phyloP scores from a whole-genome alignment of 805 yeast species.

The Cyberlindnera galapagoensis region DNA sequence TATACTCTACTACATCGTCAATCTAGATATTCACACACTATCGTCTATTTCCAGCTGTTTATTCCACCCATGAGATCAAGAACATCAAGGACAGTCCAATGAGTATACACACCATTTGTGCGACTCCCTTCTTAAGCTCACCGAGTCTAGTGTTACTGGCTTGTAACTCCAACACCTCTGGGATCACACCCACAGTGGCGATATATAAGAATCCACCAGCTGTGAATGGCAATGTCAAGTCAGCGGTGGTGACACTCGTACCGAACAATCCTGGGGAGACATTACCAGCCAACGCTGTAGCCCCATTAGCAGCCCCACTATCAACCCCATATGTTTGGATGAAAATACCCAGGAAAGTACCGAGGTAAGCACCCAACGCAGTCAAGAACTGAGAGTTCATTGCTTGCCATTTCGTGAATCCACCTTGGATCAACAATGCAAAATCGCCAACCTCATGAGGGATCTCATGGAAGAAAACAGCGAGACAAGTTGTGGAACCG shows the following conservation, averaged over 20 bases:
- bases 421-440: slow-evolving; percentile 64
- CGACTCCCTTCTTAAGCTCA: slow-evolving; percentile 33
- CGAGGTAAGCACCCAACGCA: slow-evolving; percentile 57
- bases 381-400: slow-evolving; percentile 62
- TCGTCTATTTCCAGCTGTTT: too few species aligned
- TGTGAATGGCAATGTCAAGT: slow-evolving; percentile 59
- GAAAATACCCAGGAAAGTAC: slow-evolving; percentile 58
- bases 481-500: slow-evolving; percentile 65
- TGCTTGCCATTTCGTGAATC: slow-evolving; percentile 60
- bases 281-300: not conserved
- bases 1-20: too few species aligned
- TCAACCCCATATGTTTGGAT: slow-evolving; percentile 36
- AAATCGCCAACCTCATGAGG: slow-evolving; percentile 83
- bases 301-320: slow-evolving; percentile 2
- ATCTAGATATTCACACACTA: too few species aligned
- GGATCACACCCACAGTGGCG: slow-evolving; percentile 69
- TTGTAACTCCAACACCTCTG: slow-evolving; percentile 51
- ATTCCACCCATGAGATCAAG: slow-evolving; percentile 26
- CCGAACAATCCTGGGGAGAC: slow-evolving; percentile 38
- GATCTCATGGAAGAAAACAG: slow-evolving; percentile 70
- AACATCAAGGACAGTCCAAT: slow-evolving; percentile 58
- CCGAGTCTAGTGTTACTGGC: slow-evolving; percentile 28
- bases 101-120: slow-evolving; percentile 43
- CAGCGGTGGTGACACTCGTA: slow-evolving; percentile 43
- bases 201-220: slow-evolving; percentile 75